phyloP scores from a whole-genome alignment of 163 green algal genomes.

The Chlamydomonas reinhardtii region DNA sequence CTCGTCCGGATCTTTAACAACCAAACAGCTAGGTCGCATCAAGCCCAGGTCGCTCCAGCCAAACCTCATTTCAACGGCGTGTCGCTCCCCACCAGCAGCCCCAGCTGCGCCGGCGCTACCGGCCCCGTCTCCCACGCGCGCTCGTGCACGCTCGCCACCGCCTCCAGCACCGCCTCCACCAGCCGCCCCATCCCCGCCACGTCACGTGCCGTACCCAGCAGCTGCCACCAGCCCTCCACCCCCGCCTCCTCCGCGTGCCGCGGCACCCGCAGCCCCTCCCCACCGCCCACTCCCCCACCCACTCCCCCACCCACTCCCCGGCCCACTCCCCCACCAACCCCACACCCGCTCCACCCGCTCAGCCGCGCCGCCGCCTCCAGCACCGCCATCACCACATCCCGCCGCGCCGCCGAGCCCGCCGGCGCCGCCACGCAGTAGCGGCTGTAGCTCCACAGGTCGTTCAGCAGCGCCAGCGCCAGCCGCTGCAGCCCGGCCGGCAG shows the following conservation, averaged over 20 bases:
- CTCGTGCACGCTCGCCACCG: neutral
- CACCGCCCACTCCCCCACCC: no score
- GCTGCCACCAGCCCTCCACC: constrained; percentile 27
- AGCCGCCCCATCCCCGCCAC: constrained; percentile 1
- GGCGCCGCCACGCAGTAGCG: neutral
- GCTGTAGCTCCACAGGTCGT: constrained; percentile 34
- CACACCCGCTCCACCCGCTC: neutral
- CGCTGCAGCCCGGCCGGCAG: constrained; percentile 21
- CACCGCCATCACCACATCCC: constrained; percentile 1
- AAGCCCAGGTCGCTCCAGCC: no score
- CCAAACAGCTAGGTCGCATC: no score
- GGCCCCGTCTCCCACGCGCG: no score
- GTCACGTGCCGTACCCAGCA: constrained; percentile 13
- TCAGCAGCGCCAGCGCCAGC: constrained; percentile 32
- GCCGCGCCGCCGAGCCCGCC: neutral
- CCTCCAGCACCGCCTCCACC: constrained; percentile 25
- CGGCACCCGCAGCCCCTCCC: constrained; percentile 18
- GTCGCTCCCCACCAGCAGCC: no score
- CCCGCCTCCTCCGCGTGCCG: neutral
- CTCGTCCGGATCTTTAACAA: no score
- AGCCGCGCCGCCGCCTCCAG: constrained; percentile 32
- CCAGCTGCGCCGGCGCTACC: no score
- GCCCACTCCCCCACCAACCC: no score
- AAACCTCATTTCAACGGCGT: no score
- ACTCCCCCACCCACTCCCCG: no score